Percentiles rank a stretch among this genome's conserved stretches.
Evolutionary conservation across 2,329 filamentous ascomycete genomes (phyloP).

Genomic region (Alternaria arbusti): DNA sequence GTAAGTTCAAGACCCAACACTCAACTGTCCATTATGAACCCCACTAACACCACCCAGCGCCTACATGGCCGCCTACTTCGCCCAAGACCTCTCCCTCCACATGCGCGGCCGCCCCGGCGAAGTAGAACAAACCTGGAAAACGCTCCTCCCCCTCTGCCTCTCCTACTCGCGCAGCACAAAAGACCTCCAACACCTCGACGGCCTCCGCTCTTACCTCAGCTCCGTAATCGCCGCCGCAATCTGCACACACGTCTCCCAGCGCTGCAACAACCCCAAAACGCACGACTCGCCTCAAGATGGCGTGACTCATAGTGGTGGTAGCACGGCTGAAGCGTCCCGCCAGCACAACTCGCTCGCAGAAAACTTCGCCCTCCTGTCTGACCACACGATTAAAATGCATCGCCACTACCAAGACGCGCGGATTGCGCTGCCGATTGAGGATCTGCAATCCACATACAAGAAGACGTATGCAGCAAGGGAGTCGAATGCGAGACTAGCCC

Average conservation of each 20-base stretch:
- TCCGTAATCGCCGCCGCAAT: constrained; percentile 50
- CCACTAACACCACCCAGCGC: constrained; percentile 36
- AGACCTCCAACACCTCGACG: constrained; percentile 47
- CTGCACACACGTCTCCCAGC: constrained; percentile 40
- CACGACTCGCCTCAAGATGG: constrained; percentile 36
- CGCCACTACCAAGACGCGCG: constrained; percentile 38
- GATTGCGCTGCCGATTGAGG: constrained; percentile 41
- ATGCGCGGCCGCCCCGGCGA: constrained; percentile 41
- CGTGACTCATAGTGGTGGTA: not conserved
- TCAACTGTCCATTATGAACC: not conserved
- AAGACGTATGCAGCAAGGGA: constrained; percentile 46
- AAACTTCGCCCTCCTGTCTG: constrained; percentile 36
- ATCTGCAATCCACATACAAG: constrained; percentile 47
- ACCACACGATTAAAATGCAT: constrained; percentile 35
- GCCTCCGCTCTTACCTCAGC: constrained; percentile 50
- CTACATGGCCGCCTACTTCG: constrained; percentile 48
- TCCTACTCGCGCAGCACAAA: constrained; percentile 42
- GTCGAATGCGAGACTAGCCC: constrained; percentile 21
- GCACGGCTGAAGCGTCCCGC: constrained; percentile 28
- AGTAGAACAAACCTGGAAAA: constrained; percentile 47
- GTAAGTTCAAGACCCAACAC: constrained; percentile 21
- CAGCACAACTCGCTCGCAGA: constrained; percentile 28
- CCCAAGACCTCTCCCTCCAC: constrained; percentile 38
- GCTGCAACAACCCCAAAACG: constrained; percentile 22
- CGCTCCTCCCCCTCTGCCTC: constrained; percentile 44